These are phyloP conservation scores for Globisporangium paroecandrum DNA, from an alignment of 352 stramenopile genomes.

Conservation along the genomic window DNA sequence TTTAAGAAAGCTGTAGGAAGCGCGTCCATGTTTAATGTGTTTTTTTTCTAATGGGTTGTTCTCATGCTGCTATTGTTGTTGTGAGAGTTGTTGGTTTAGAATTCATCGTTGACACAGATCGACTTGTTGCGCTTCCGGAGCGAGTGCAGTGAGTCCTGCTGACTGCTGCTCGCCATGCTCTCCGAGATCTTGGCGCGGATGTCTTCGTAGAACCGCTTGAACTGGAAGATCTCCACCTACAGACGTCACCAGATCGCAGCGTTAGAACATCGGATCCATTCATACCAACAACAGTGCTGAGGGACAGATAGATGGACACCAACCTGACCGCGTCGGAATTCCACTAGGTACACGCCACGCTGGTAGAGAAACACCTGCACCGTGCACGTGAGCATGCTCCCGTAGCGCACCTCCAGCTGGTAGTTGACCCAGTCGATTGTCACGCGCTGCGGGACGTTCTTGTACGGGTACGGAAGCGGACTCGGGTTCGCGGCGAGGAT, in stretches of 20 bases:
- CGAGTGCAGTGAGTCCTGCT: conserved; percentile 14
- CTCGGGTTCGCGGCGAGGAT: conserved; percentile 43
- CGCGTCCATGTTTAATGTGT: neutral
- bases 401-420: conserved; percentile 66
- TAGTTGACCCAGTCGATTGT: conserved; percentile 71
- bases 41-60: too few species aligned
- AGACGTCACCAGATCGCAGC: neutral
- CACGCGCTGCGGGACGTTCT: conserved; percentile 47
- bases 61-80: neutral
- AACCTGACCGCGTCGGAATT: conserved; percentile 75
- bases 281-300: neutral
- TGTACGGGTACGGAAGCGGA: conserved; percentile 41
- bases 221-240: conserved; percentile 84
- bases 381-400: conserved; percentile 59
- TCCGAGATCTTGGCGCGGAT: conserved; percentile 62
- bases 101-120: conserved; percentile 26
- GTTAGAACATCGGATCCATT: neutral
- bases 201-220: conserved; percentile 86
- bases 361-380: conserved; percentile 83
- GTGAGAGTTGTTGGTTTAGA: neutral
- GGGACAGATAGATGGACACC: neutral
- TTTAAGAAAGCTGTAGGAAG: too few species aligned
- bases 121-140: conserved; percentile 71
- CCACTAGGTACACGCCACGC: conserved; percentile 74
- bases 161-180: conserved; percentile 30